phyloP scores from a whole-genome alignment of 2,329 filamentous ascomycete species.

The Apiospora arundinis region DNA sequence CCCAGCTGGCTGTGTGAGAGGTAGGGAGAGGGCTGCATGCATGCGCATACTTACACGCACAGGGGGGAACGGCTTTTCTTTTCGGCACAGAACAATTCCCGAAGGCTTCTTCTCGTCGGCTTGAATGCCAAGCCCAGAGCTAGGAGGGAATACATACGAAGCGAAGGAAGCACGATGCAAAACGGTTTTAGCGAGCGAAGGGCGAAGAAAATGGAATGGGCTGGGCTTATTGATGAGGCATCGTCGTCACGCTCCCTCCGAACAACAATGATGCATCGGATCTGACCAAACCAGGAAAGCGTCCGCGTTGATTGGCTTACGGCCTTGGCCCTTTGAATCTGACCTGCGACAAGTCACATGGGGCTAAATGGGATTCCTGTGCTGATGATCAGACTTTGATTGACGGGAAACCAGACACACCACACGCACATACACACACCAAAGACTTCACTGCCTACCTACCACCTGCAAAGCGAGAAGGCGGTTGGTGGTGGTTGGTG shows the following conservation, averaged over 20 bases:
- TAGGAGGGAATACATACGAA: too few relatives aligned
- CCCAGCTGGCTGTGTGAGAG: neutral
- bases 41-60: neutral
- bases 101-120: neutral
- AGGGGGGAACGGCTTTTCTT: neutral
- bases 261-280: constrained; percentile 12
- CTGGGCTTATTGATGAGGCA: neutral
- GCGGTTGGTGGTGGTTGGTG: neutral
- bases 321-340: neutral
- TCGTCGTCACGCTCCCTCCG: neutral
- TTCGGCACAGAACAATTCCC: neutral
- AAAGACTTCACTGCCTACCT: too few relatives aligned
- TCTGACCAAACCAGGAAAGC: neutral
- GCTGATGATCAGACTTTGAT: constrained; percentile 10
- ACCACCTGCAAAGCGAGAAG: neutral
- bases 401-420: neutral
- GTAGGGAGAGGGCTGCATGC: neutral
- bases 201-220: neutral
- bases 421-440: too few relatives aligned
- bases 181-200: neutral
- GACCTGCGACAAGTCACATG: constrained; percentile 18
- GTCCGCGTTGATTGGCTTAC: neutral
- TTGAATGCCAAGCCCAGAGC: neutral
- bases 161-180: neutral
- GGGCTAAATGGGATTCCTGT: constrained; percentile 10